phyloP scores from a whole-genome alignment of 768 basidiomycete species.

The Suillus occidentalis region DNA sequence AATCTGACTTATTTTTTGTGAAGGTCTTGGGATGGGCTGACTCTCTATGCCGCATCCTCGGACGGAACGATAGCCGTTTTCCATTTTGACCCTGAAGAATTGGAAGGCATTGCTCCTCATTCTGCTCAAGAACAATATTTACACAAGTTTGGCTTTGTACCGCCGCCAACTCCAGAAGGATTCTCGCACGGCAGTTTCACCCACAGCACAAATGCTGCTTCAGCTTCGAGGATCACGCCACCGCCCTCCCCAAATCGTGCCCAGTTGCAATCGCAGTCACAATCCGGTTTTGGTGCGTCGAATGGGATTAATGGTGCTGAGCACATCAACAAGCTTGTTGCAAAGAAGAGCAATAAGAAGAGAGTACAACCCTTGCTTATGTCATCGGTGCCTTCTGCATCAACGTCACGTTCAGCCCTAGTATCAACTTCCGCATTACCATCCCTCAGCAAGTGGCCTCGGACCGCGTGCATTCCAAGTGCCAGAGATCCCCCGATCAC shows the following conservation, averaged over 20 bases:
- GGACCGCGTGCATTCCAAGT: slow-evolving; percentile 4
- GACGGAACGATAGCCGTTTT: slow-evolving; percentile 94
- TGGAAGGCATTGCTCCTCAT: slow-evolving; percentile 78
- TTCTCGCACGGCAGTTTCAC: slow-evolving; percentile 53
- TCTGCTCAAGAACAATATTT: slow-evolving; percentile 77
- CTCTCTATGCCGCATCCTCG: slow-evolving; percentile 91
- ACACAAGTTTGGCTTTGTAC: slow-evolving; percentile 73
- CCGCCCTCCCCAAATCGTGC: slow-evolving; percentile 47
- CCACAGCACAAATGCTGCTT: slow-evolving; percentile 21
- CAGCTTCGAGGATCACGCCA: slow-evolving; percentile 40
- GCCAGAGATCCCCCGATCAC: slow-evolving; percentile 23
- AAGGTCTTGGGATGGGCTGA: slow-evolving; percentile 92
- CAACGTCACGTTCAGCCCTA: slow-evolving; percentile 15
- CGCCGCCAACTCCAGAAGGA: slow-evolving; percentile 68
- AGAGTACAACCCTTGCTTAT: slow-evolving; percentile 52
- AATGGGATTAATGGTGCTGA: slow-evolving; percentile 47
- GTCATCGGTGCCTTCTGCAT: slow-evolving; percentile 38
- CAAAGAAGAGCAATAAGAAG: slow-evolving; percentile 72
- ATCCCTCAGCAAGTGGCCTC: neutral
- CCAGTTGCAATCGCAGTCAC: slow-evolving; percentile 31
- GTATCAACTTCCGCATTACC: slow-evolving; percentile 4
- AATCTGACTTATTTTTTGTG: slow-evolving; percentile 9
- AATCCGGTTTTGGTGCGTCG: slow-evolving; percentile 41
- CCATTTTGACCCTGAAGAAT: slow-evolving; percentile 75
- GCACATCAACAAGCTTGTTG: slow-evolving; percentile 70